Percentiles rank a stretch among this genome's conserved stretches.
Conservation (phyloP, 2,329 filamentous ascomycete species). For the Didymella arachidicola region DNA sequence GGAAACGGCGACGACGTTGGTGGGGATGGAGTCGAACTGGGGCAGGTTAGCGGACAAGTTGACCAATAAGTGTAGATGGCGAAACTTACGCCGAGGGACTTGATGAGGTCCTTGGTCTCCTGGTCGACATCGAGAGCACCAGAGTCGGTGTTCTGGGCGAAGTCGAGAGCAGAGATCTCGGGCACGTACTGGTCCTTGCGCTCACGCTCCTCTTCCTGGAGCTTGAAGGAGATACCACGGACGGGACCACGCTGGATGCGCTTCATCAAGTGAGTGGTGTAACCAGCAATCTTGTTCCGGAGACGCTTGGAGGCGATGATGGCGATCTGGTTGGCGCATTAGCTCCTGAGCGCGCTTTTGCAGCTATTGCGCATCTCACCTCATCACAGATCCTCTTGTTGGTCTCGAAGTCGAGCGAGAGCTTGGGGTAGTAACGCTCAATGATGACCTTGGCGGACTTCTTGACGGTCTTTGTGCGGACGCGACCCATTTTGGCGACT, state of each 20-base stretch:
- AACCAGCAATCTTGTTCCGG: slow-evolving; percentile 92
- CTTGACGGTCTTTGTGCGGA: slow-evolving; percentile 73
- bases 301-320: slow-evolving; percentile 99
- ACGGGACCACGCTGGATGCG: slow-evolving; percentile 99
- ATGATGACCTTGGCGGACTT: slow-evolving; percentile 99
- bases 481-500: slow-evolving; percentile 62
- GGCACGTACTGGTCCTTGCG: slow-evolving; percentile 99
- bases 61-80: too few relatives aligned
- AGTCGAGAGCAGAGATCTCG: slow-evolving; percentile 98
- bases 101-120: slow-evolving; percentile 99
- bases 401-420: slow-evolving; percentile 99
- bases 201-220: slow-evolving; percentile 99
- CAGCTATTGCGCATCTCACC: slow-evolving; percentile 23
- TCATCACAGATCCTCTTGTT: slow-evolving; percentile 99
- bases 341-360: slow-evolving; percentile 52
- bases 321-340: slow-evolving; percentile 77
- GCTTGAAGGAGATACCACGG: slow-evolving; percentile 99
- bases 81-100: slow-evolving; percentile 93
- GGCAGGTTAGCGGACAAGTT: slow-evolving; percentile 20
- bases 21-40: slow-evolving; percentile 95
- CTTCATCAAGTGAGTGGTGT: slow-evolving; percentile 93
- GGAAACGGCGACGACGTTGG: slow-evolving; percentile 90
- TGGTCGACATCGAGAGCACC: slow-evolving; percentile 94
- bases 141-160: slow-evolving; percentile 90
- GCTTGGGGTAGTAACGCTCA: slow-evolving; percentile 82